Percentiles rank a stretch among this genome's conserved stretches.
phyloP scores from a whole-genome alignment of 257 asterid species.

The Lantana camara region DNA sequence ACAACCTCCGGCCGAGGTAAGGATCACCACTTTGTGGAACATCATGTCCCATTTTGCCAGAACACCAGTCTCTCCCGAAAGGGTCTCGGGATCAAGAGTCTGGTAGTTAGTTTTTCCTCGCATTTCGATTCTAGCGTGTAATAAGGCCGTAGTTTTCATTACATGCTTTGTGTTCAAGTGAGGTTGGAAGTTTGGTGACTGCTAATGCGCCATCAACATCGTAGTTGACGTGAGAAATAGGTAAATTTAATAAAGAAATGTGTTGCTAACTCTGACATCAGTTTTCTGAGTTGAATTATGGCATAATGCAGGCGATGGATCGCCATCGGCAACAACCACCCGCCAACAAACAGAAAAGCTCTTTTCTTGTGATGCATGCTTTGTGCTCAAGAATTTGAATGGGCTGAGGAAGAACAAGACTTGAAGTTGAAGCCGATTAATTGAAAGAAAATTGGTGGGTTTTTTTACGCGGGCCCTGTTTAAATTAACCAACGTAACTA shows the following conservation, averaged over 20 bases:
- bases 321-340: conserved; percentile 48
- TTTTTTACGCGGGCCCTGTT: conserved; percentile 28
- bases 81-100: conserved; percentile 15
- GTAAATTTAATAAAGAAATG: neutral
- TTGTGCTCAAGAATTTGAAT: conserved; percentile 29
- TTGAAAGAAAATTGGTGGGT: neutral
- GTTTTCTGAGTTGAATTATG: neutral
- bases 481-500: conserved; percentile 31
- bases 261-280: conserved; percentile 21
- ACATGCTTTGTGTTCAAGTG: conserved; percentile 33
- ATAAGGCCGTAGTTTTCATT: neutral
- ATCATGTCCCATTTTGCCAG: conserved; percentile 30
- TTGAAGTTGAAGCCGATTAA: conserved; percentile 18
- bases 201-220: conserved; percentile 19
- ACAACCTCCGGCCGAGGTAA: conserved; percentile 54
- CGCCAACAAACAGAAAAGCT: conserved; percentile 44
- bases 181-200: conserved; percentile 54
- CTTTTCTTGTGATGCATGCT: conserved; percentile 18
- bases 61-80: conserved; percentile 27
- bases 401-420: conserved; percentile 12
- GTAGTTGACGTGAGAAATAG: neutral
- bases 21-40: conserved; percentile 43
- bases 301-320: conserved; percentile 31
- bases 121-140: neutral
- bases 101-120: conserved; percentile 32